phyloP scores from a whole-genome alignment of 2,329 filamentous ascomycete species.

The Sphaerostilbella broomeana region DNA sequence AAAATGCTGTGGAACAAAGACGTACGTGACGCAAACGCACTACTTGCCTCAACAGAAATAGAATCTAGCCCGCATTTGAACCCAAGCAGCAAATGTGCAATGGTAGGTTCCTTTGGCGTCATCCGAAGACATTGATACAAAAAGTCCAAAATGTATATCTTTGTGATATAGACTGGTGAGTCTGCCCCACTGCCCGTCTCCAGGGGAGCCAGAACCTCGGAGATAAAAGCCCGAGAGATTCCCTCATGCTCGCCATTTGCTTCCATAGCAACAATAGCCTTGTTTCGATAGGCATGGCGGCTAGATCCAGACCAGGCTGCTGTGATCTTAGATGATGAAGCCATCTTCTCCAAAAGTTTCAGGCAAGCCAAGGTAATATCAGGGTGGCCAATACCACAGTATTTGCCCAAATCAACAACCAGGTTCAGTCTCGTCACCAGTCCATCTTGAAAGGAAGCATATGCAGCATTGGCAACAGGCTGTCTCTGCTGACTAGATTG shows the following conservation, averaged over 20 bases:
- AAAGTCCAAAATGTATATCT: constrained; percentile 79
- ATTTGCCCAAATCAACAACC: constrained; percentile 76
- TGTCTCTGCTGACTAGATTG: constrained; percentile 53
- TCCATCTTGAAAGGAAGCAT: constrained; percentile 88
- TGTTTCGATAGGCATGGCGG: constrained; percentile 63
- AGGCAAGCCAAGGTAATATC: constrained; percentile 75
- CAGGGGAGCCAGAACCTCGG: constrained; percentile 60
- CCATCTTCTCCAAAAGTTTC: constrained; percentile 76
- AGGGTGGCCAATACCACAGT: constrained; percentile 77
- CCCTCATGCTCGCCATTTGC: constrained; percentile 71
- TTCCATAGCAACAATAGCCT: constrained; percentile 82
- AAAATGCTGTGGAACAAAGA: constrained; percentile 83
- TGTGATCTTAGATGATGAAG: constrained; percentile 74
- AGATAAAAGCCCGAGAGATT: constrained; percentile 67
- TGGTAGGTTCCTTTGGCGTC: constrained; percentile 69
- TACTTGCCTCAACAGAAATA: constrained; percentile 60
- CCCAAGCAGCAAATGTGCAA: constrained; percentile 85
- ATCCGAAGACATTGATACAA: constrained; percentile 72
- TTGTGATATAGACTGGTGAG: constrained; percentile 71
- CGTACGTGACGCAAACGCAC: constrained; percentile 62
- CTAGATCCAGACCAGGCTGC: constrained; percentile 58
- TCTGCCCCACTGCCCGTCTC: constrained; percentile 66
- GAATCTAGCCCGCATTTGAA: constrained; percentile 70
- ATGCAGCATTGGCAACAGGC: constrained; percentile 60
- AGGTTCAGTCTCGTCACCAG: constrained; percentile 73